A percentile compares a stretch with the other conserved stretches of the same genome.
Conservation (phyloP, 2,329 filamentous ascomycete species). For the Colletotrichum sp. region DNA sequence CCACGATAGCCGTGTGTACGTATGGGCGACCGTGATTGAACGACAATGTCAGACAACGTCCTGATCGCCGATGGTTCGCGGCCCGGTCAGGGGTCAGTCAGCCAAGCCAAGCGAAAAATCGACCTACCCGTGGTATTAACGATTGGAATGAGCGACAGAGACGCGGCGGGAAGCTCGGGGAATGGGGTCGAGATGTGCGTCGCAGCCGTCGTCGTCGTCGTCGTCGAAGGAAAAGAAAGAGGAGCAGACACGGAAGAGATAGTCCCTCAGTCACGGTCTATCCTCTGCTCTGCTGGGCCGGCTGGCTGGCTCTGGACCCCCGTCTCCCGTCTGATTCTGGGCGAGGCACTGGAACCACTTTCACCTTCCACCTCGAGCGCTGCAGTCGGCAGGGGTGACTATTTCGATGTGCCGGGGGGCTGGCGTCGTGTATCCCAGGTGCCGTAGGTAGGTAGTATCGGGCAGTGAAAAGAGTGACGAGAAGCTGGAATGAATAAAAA, state of each 20-base stretch:
- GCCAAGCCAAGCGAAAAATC: not conserved
- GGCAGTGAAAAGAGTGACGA: not conserved
- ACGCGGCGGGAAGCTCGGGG: not conserved
- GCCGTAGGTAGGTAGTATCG: not conserved
- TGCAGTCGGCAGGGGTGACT: not conserved
- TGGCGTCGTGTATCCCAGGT: not conserved
- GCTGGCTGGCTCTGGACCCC: not conserved
- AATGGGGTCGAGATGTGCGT: not conserved
- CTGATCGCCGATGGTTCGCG: not conserved
- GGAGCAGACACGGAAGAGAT: not conserved
- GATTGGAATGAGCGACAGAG: constrained; percentile 14
- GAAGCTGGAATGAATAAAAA: not conserved
- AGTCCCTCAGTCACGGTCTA: constrained; percentile 1
- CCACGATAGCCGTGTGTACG: not conserved
- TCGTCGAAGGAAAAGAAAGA: not conserved
- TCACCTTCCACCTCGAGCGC: not conserved
- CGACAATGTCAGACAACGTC: not conserved
- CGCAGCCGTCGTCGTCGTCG: not conserved
- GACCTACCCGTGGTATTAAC: not conserved
- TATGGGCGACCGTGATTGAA: not conserved
- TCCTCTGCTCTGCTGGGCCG: not conserved
- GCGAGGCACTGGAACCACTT: not conserved
- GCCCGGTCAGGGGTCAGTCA: not conserved
- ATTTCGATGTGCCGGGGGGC: not conserved
- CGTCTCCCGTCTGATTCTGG: not conserved